phyloP scores from a whole-genome alignment of 805 yeast genomes.

The Diddensiella transvaalensis region DNA sequence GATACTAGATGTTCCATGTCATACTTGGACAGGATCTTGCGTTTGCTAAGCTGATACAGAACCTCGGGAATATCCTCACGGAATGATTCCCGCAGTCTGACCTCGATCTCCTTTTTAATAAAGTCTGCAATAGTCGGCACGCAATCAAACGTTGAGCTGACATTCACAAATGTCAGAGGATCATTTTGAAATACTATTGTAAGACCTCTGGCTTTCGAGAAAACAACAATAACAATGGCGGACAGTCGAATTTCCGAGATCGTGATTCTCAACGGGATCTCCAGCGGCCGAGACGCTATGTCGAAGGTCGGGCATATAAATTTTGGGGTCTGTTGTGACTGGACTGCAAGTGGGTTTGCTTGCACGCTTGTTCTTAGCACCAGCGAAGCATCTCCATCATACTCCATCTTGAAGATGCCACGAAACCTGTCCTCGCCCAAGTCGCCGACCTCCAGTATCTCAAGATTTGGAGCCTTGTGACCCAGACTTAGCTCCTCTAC shows the following conservation, averaged over 20 bases:
- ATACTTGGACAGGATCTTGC: constrained; percentile 4
- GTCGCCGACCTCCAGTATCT: constrained; percentile 75
- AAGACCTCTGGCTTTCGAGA: constrained; percentile 29
- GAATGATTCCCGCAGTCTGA: constrained; percentile 28
- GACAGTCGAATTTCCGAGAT: constrained; percentile 23
- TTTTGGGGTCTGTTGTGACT: constrained; percentile 36
- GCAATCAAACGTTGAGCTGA: constrained; percentile 31
- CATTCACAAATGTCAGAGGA: constrained; percentile 29
- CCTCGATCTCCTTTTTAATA: constrained; percentile 23
- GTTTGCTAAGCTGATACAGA: constrained; percentile 28
- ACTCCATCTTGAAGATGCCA: constrained; percentile 65
- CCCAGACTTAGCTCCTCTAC: constrained; percentile 71
- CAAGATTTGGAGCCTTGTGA: constrained; percentile 66
- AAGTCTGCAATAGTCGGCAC: constrained; percentile 30
- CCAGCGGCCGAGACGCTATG: constrained; percentile 25
- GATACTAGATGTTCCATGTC: constrained; percentile 5
- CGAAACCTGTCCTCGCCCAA: constrained; percentile 55
- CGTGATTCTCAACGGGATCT: constrained; percentile 29
- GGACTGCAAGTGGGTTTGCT: constrained; percentile 56
- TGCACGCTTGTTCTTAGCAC: constrained; percentile 71
- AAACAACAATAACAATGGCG: constrained; percentile 30
- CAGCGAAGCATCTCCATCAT: constrained; percentile 69
- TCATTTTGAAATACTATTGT: constrained; percentile 30
- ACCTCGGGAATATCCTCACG: constrained; percentile 35
- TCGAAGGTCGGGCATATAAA: constrained; percentile 28